phyloP scores from a whole-genome alignment of 495 filamentous ascomycete genomes.

The Neurospora pannonica region DNA sequence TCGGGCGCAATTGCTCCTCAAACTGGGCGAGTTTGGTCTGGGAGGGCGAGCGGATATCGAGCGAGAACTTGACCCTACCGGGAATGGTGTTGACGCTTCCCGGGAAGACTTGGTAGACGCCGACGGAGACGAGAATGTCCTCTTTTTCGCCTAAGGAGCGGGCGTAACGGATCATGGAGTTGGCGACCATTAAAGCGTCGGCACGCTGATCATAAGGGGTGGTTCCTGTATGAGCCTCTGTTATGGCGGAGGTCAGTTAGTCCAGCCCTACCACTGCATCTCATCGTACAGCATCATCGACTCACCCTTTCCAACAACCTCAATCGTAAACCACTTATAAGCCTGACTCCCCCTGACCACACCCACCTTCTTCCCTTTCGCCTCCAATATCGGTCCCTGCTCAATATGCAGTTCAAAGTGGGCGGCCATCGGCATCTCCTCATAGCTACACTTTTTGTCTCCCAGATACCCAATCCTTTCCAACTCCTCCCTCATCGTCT shows the following conservation, averaged over 20 bases:
- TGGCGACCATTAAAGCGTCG: constrained; percentile 59
- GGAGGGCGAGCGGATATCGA: constrained; percentile 60
- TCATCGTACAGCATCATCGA: background rate
- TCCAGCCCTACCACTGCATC: background rate
- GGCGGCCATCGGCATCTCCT: constrained; percentile 60
- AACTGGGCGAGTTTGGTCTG: constrained; percentile 47
- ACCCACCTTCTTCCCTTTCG: constrained; percentile 48
- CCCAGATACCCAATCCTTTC: constrained; percentile 66
- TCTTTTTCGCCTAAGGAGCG: constrained; percentile 50
- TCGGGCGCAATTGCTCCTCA: constrained; percentile 29
- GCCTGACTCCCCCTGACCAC: constrained; percentile 62
- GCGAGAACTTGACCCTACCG: constrained; percentile 54
- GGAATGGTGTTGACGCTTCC: constrained; percentile 71
- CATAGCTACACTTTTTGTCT: constrained; percentile 43
- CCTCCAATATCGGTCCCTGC: constrained; percentile 64
- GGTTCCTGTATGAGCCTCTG: constrained; percentile 66
- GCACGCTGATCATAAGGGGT: constrained; percentile 52
- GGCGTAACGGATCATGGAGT: constrained; percentile 57
- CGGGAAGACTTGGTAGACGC: constrained; percentile 57
- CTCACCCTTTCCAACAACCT: constrained; percentile 45
- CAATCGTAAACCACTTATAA: constrained; percentile 63
- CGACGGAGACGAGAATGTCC: constrained; percentile 58
- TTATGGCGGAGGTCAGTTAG: background rate
- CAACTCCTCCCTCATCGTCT: constrained; percentile 60
- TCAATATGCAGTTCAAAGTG: constrained; percentile 84